These are phyloP conservation scores for Anthracocystis setariae DNA, from an alignment of 1,284 basidiomycete genomes.

Conservation along the genomic window DNA sequence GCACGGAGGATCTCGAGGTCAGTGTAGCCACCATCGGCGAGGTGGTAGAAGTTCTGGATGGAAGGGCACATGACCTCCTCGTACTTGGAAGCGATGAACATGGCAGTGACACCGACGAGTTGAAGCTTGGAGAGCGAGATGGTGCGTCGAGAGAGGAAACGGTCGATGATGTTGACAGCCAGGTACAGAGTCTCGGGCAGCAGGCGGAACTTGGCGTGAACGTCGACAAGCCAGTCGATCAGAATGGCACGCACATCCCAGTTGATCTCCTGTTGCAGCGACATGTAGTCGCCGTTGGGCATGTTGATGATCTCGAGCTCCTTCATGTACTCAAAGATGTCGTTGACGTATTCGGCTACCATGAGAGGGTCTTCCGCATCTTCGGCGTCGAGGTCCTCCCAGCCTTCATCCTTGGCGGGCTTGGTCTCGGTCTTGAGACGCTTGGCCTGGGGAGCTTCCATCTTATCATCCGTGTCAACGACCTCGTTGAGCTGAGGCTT, in stretches of 20 bases:
- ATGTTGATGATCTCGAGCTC: constrained; percentile 72
- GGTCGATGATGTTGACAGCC: constrained; percentile 93
- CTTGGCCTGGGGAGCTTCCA: constrained; percentile 48
- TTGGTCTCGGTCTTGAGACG: constrained; percentile 51
- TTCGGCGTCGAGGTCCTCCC: constrained; percentile 90
- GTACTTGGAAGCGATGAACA: constrained; percentile 94
- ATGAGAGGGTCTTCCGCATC: constrained; percentile 94
- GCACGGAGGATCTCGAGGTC: constrained; percentile 71
- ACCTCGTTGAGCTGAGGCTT: constrained; percentile 44
- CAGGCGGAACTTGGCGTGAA: constrained; percentile 91
- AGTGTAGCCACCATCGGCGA: constrained; percentile 64
- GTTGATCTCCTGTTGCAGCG: constrained; percentile 62
- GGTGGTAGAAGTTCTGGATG: constrained; percentile 80
- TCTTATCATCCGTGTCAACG: constrained; percentile 39
- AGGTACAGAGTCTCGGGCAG: constrained; percentile 96
- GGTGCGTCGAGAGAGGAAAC: constrained; percentile 88
- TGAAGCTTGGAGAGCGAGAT: constrained; percentile 93
- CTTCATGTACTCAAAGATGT: constrained; percentile 93
- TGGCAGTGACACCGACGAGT: constrained; percentile 90
- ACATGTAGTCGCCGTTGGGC: constrained; percentile 65
- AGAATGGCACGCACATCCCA: constrained; percentile 79
- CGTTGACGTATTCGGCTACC: constrained; percentile 94
- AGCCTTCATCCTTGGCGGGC: constrained; percentile 71
- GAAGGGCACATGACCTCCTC: constrained; percentile 95
- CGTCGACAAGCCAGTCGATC: constrained; percentile 96